phyloP scores from a whole-genome alignment of 148 eudicot genomes.

The Camellia granthamiana region DNA sequence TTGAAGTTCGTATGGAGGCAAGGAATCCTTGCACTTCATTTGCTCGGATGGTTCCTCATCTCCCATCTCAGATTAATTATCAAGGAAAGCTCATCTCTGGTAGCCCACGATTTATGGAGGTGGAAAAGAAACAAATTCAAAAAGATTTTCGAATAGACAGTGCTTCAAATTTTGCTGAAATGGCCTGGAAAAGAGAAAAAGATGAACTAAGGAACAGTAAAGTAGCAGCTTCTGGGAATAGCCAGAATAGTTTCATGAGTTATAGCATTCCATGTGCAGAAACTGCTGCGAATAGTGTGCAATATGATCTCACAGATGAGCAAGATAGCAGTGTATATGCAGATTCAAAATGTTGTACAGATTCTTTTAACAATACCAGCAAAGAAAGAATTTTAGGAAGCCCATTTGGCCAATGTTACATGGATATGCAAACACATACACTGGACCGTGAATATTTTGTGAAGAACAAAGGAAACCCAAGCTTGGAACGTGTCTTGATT shows the following conservation, averaged over 20 bases:
- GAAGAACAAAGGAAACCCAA: constrained; percentile 1
- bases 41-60: constrained; percentile 14
- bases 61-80: constrained; percentile 3
- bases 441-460: background rate
- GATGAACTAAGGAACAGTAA: constrained; percentile 5
- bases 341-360: background rate
- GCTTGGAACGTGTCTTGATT: background rate
- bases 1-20: constrained; percentile 13
- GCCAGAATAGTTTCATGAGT: background rate
- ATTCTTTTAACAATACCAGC: constrained; percentile 14
- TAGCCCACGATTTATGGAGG: constrained; percentile 2
- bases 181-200: constrained; percentile 7
- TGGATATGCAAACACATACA: background rate
- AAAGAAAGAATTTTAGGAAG: background rate
- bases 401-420: background rate
- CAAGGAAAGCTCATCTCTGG: background rate
- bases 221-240: background rate
- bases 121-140: constrained; percentile 1
- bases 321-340: background rate
- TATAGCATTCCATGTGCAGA: background rate
- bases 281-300: background rate
- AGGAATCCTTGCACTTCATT: constrained; percentile 11
- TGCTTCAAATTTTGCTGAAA: constrained; percentile 3
- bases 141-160: background rate
- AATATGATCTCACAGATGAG: background rate